Base-by-base conservation (phyloP, 1,139 yeast genomes). In the Zygosaccharomyces pseudobailii region DNA sequence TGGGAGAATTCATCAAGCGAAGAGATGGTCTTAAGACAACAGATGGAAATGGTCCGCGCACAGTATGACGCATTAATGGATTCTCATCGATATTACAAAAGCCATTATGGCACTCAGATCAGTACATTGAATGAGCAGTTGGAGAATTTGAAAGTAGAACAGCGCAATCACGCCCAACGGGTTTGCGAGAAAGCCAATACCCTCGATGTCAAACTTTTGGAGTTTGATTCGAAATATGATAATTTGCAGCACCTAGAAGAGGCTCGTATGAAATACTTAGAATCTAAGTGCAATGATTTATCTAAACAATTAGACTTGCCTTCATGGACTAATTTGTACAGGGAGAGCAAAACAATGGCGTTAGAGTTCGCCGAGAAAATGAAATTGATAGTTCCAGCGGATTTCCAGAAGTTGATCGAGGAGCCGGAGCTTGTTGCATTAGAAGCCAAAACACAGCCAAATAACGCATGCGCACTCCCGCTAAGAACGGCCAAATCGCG, bases 51-150 rank as follows among this genome's bases (percentile, higher is more conserved):
- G 55, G 67, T 80, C 44, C 77, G 80, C 56, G 75, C 74, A 40
- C 79, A 85, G 10, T 83, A 84, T 60, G 87, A 83, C 55, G 77
- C 85, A 0, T 61, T 84, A 27, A 69, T 76, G 27, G 74, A 76
- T 5, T 71, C 82, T 4, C 86, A 82, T 55, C 67, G 69, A 39
- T 80, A 80, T 51, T 82, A 80, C 62, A 79, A 79, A 55, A 68
- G 65, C 20, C 77, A 78, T 53, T 81, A 80, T 71, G 68, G 61
- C 51, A 61, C 57, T 66, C 71, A 73, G 48, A 53, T 75, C 4
- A 51, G 51, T 3, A 55, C 45, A 40, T 58, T 71, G 36, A 62
- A 61, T 45, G 50, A 56, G 2, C 54, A 60, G 44, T 66, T 82
- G 47, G 70, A 70, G 25, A 52, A 56, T 1, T 75, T 73, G 55